Conservation (phyloP, 176 grass and related monocot genomes). For the Bothriochloa decipiens region DNA sequence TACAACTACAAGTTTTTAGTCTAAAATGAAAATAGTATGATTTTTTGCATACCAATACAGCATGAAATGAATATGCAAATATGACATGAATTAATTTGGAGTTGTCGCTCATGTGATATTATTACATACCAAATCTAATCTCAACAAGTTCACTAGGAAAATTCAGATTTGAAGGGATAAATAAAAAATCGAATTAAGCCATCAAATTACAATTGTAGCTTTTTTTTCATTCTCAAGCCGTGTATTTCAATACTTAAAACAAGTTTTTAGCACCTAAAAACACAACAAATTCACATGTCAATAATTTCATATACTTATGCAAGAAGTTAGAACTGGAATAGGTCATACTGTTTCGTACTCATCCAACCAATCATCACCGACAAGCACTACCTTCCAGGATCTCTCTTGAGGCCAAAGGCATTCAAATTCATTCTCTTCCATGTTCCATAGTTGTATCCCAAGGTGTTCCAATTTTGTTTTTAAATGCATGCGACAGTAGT, state of each 20-base stretch:
- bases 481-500: background rate
- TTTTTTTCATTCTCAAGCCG: background rate
- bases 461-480: background rate
- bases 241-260: background rate
- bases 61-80: no score
- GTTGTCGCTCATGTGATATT: background rate
- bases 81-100: background rate
- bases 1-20: background rate
- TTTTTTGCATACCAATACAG: background rate
- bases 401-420: background rate
- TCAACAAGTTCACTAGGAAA: background rate
- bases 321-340: background rate
- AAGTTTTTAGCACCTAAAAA: background rate
- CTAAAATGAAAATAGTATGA: background rate
- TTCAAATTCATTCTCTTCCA: background rate
- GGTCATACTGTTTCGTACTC: background rate
- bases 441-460: background rate
- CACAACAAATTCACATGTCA: background rate
- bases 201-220: background rate
- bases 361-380: background rate
- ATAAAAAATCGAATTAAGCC: background rate
- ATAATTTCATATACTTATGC: background rate
- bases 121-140: background rate
- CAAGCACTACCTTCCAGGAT: background rate
- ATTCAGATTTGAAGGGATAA: background rate